phyloP scores from a whole-genome alignment of 805 yeast species.

The Jamesozyma lodderae region DNA sequence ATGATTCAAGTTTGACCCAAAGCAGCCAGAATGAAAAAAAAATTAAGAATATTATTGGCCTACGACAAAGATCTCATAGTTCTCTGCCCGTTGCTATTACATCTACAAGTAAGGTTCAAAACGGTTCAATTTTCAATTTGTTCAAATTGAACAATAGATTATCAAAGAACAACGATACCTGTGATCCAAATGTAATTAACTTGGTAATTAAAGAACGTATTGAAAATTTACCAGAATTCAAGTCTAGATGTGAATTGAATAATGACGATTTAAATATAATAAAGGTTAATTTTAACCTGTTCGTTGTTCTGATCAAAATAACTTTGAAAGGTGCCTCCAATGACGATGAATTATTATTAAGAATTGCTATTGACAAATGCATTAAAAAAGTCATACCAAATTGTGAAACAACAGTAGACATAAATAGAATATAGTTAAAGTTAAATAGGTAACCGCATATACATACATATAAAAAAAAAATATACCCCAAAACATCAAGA shows the following conservation, averaged over 20 bases:
- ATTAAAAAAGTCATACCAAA: conserved; percentile 16
- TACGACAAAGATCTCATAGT: conserved; percentile 10
- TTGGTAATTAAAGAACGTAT: conserved; percentile 38
- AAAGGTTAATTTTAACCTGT: conserved; percentile 53
- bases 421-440: conserved; percentile 14
- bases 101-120: neutral
- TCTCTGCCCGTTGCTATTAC: conserved; percentile 13
- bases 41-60: neutral
- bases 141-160: too few relatives aligned
- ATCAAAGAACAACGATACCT: neutral
- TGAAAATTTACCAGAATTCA: conserved; percentile 43
- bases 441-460: neutral
- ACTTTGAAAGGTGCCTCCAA: conserved; percentile 61
- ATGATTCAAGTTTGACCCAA: conserved; percentile 3
- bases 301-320: conserved; percentile 46
- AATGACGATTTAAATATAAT: conserved; percentile 40
- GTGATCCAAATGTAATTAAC: conserved; percentile 24
- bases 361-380: conserved; percentile 29
- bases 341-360: conserved; percentile 53
- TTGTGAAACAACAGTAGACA: conserved; percentile 28
- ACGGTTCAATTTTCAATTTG: neutral
- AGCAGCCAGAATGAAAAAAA: neutral
- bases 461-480: neutral
- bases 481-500: neutral
- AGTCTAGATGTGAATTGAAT: conserved; percentile 39